Evolutionary conservation across 2,329 filamentous ascomycete genomes (phyloP), one percentile per base, ranked within the genome.

Genomic region (Ramularia collo-cygni): DNA sequence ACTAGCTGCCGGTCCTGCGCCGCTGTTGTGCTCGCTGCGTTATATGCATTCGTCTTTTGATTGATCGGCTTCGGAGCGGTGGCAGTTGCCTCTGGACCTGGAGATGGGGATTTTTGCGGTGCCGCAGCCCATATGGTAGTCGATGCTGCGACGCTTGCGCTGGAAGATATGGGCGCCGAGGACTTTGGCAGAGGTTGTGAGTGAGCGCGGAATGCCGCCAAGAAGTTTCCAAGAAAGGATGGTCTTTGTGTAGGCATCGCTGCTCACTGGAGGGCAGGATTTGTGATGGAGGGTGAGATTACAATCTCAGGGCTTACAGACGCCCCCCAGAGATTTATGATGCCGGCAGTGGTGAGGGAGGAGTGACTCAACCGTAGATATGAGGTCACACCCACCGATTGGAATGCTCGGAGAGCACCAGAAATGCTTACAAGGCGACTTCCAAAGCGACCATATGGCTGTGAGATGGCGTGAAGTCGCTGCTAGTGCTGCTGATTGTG

Each of bases 171-270:
- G 8, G 64, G 57, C 24, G 66, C 56, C 19, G 75, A 68, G 16
- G 76, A 65, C 55, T 80, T 80, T 49, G 76, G 67, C 17, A 73
- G 70, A 40, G 71, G 68, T 29, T 55, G 53, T 10, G 77, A 77
- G 56, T 81, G 77, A 36, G 79, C 76, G 37, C 79, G 72, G 56
- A 83, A 83, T 47, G 78, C 77, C 34, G 79, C 74, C 46, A 83
- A 72, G 64, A 83, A 81, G 66, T 77, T 78, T 51, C 77, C 71
- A 53, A 83, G 70, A 64, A 83, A 83, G 34, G 43, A 42, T 72
- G 78, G 54, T 42, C 77, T 66, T 64, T 82, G 81, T 48, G 75
- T 79, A 2, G 76, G 74, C 77, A 81, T 81, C 21, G 21, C 21
- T 24, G 21, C 21, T 24, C 6, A 24, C 21, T 24, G 21, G 21